These are phyloP conservation scores for Starmera caribaea DNA, from an alignment of 805 yeast genomes.

Conservation along the genomic window DNA sequence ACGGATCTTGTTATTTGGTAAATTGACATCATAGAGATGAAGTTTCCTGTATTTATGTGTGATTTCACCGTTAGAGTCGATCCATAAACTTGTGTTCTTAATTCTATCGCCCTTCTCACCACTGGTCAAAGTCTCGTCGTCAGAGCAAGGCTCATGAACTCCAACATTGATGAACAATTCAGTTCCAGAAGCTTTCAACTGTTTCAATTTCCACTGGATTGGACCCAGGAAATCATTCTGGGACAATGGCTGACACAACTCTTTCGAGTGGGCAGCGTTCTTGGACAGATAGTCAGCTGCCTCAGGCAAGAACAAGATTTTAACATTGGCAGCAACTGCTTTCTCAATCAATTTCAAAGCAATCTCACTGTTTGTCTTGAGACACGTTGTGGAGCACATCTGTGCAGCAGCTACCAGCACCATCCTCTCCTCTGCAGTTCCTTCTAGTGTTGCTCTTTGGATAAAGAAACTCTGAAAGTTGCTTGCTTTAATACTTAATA, in stretches of 20 bases:
- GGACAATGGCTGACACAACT: conserved; percentile 40
- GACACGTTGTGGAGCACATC: conserved; percentile 60
- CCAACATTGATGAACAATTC: conserved; percentile 69
- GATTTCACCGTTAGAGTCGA: conserved; percentile 55
- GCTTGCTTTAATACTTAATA: too few species aligned
- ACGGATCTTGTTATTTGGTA: conserved; percentile 63
- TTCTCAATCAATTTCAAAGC: conserved; percentile 51
- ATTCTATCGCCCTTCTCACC: conserved; percentile 29
- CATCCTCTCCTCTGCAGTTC: conserved; percentile 22
- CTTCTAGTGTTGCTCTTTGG: neutral
- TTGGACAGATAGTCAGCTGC: conserved; percentile 84
- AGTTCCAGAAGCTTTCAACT: conserved; percentile 27
- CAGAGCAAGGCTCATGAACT: conserved; percentile 60
- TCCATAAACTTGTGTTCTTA: conserved; percentile 66
- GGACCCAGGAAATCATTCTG: conserved; percentile 31
- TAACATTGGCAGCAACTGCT: conserved; percentile 54
- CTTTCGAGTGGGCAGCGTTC: conserved; percentile 53
- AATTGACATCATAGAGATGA: conserved; percentile 84
- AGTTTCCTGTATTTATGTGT: conserved; percentile 69
- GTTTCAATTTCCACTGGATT: conserved; percentile 35
- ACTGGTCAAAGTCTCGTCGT: conserved; percentile 21
- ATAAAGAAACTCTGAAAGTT: too few species aligned
- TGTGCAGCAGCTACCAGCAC: conserved; percentile 78
- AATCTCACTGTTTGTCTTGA: conserved; percentile 46
- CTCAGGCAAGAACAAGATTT: conserved; percentile 80